Conservation (phyloP, 805 yeast genomes). For the Ogataea zsoltii region DNA sequence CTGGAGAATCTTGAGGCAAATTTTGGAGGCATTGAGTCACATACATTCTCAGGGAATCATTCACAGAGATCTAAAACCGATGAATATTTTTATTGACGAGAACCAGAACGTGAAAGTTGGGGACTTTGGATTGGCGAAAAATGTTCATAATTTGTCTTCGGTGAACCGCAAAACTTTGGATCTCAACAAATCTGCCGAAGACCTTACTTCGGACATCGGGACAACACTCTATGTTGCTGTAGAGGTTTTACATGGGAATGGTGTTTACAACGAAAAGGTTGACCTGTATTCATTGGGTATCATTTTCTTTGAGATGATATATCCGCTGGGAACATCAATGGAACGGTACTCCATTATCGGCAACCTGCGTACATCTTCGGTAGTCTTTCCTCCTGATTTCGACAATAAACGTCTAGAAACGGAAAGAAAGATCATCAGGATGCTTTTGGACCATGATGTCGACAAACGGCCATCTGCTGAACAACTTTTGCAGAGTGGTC, state of each 20-base stretch:
- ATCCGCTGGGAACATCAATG: conserved; percentile 85
- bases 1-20: conserved; percentile 87
- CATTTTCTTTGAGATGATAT: conserved; percentile 94
- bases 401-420: conserved; percentile 46
- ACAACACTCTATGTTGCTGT: conserved; percentile 91
- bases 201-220: conserved; percentile 90
- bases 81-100: conserved; percentile 92
- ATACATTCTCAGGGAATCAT: conserved; percentile 93
- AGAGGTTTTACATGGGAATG: conserved; percentile 75
- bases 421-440: conserved; percentile 67
- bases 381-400: conserved; percentile 75
- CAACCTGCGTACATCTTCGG: conserved; percentile 54
- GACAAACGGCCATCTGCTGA: conserved; percentile 76
- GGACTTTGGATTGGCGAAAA: conserved; percentile 95
- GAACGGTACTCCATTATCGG: conserved; percentile 80
- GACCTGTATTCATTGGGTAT: conserved; percentile 96
- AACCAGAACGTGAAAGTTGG: conserved; percentile 89
- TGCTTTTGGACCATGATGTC: conserved; percentile 79
- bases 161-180: conserved; percentile 16
- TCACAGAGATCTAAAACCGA: conserved; percentile 93
- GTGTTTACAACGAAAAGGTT: conserved; percentile 86
- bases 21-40: conserved; percentile 85
- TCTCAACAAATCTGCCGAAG: conserved; percentile 48
- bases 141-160: conserved; percentile 56
- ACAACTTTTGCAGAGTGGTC: conserved; percentile 73